These are phyloP conservation scores for Ichthyophthirius multifiliis DNA, from an alignment of 169 alveolate genomes.

Conservation along the genomic window DNA sequence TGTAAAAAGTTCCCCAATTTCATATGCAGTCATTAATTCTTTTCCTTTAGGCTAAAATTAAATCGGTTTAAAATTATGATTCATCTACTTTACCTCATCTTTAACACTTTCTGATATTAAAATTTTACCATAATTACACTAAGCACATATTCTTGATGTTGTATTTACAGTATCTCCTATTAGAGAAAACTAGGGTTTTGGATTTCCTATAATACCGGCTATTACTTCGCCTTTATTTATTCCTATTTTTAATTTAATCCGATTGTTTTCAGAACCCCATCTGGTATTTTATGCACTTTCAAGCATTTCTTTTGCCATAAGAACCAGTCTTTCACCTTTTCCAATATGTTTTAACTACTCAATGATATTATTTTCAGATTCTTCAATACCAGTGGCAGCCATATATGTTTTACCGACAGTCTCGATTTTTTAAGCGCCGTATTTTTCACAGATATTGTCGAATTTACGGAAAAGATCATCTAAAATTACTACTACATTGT, in stretches of 20 bases:
- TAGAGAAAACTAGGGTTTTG: slow-evolving; percentile 80
- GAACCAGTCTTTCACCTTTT: slow-evolving; percentile 57
- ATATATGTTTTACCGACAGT: slow-evolving; percentile 92
- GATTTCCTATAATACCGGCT: slow-evolving; percentile 87
- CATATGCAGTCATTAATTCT: not conserved
- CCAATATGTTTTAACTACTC: slow-evolving; percentile 14
- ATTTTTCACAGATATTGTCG: slow-evolving; percentile 94
- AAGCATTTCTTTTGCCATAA: slow-evolving; percentile 53
- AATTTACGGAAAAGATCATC: slow-evolving; percentile 93
- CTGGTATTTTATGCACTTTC: slow-evolving; percentile 35
- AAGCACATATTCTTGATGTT: slow-evolving; percentile 79
- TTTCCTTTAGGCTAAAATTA: not conserved
- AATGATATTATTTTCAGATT: slow-evolving; percentile 26
- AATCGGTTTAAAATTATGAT: not conserved
- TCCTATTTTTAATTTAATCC: slow-evolving; percentile 79
- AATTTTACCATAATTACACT: slow-evolving; percentile 50
- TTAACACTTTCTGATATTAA: slow-evolving; percentile 44
- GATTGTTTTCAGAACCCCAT: slow-evolving; percentile 49
- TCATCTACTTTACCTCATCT: not conserved
- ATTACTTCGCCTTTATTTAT: slow-evolving; percentile 84
- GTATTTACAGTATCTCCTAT: slow-evolving; percentile 85
- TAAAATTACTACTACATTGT: slow-evolving; percentile 90
- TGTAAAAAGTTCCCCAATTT: not conserved
- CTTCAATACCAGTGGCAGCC: slow-evolving; percentile 88
- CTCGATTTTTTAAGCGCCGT: slow-evolving; percentile 88